These are phyloP conservation scores for Syzygium malaccense DNA, from an alignment of 441 rosid species.

Conservation along the genomic window DNA sequence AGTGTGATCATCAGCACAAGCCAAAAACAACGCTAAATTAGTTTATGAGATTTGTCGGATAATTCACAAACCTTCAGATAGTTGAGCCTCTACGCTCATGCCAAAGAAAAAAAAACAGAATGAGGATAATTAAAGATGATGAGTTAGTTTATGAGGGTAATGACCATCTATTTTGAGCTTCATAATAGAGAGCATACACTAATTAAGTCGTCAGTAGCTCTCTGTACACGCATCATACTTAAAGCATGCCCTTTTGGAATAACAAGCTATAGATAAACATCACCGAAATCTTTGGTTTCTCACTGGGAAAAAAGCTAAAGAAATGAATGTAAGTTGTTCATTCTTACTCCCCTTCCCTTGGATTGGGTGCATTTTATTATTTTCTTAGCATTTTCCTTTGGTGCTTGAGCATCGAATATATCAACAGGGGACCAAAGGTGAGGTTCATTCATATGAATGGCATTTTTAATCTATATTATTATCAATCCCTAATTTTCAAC, in stretches of 20 bases:
- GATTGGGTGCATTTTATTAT: not conserved
- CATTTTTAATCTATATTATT: not conserved
- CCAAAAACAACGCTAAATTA: not conserved
- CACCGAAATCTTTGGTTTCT: not conserved
- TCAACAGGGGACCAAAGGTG: not conserved
- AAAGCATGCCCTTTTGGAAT: not conserved
- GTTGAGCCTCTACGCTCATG: not conserved
- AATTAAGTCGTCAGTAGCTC: not conserved
- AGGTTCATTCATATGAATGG: not conserved
- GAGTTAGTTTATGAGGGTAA: not conserved
- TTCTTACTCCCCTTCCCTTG: not conserved
- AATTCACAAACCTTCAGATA: not conserved
- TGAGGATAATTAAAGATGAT: not conserved
- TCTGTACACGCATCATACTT: not conserved
- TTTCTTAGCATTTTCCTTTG: not conserved
- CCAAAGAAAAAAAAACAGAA: not conserved
- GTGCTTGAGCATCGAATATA: not conserved
- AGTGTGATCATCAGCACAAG: not conserved
- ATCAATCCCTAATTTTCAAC: too few relatives aligned
- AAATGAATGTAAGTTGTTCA: not conserved
- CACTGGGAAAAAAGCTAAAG: not conserved
- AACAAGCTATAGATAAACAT: not conserved
- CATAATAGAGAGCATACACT: not conserved
- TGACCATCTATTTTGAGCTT: not conserved
- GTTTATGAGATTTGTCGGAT: not conserved